These are phyloP conservation scores for Castanea mollissima DNA, from an alignment of 306 rosid species.

Conservation along the genomic window DNA sequence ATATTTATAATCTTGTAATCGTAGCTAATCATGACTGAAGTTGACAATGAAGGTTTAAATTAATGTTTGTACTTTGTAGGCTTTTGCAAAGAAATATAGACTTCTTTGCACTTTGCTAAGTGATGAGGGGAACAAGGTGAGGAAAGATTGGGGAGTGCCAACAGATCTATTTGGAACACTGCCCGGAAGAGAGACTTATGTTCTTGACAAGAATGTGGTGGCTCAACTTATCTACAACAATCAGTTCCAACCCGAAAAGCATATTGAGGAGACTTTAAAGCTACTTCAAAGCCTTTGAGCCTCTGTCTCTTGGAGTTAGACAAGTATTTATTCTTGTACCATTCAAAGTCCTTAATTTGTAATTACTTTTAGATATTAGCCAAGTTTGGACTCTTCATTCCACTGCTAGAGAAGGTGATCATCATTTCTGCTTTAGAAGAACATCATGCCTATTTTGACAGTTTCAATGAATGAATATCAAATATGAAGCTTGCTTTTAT, in stretches of 20 bases:
- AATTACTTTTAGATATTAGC: slow-evolving; percentile 20
- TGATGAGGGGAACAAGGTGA: slow-evolving; percentile 87
- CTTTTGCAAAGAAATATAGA: slow-evolving; percentile 77
- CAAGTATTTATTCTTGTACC: slow-evolving; percentile 25
- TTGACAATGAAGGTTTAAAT: slow-evolving; percentile 8
- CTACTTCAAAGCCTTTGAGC: slow-evolving; percentile 68
- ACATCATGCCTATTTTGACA: not conserved
- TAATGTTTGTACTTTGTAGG: slow-evolving; percentile 39
- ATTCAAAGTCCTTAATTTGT: slow-evolving; percentile 1
- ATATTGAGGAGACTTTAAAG: slow-evolving; percentile 81
- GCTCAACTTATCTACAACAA: slow-evolving; percentile 93
- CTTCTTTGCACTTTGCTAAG: slow-evolving; percentile 86
- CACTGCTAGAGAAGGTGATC: slow-evolving; percentile 1
- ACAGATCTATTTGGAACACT: slow-evolving; percentile 88
- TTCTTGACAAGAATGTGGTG: slow-evolving; percentile 80
- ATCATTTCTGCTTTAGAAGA: slow-evolving; percentile 5
- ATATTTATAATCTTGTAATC: not conserved
- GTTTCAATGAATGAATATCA: not conserved
- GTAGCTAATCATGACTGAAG: slow-evolving; percentile 1
- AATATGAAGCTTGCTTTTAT: not conserved
- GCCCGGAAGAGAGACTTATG: slow-evolving; percentile 92
- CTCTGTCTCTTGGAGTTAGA: not conserved
- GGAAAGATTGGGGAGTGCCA: slow-evolving; percentile 93
- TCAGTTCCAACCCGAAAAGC: slow-evolving; percentile 98
- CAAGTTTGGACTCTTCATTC: slow-evolving; percentile 27